Percentiles rank a stretch among this genome's conserved stretches.
Conservation (phyloP, 345 rosid species). For the Lepidium didymum region DNA sequence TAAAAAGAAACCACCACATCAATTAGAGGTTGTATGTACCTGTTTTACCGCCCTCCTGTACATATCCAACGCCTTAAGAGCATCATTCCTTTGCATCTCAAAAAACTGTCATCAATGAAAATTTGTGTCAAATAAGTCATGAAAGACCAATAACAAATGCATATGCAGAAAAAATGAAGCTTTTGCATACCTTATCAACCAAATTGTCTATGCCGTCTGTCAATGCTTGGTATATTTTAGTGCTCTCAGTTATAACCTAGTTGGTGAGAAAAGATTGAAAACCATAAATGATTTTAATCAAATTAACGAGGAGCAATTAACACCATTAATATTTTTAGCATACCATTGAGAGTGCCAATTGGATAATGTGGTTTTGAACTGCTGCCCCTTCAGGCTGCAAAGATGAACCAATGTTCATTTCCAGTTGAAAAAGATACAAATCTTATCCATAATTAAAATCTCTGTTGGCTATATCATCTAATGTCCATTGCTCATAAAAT, state of each 20-base stretch:
- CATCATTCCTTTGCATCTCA: constrained; percentile 90
- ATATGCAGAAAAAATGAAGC: background rate
- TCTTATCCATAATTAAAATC: background rate
- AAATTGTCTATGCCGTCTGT: constrained; percentile 79
- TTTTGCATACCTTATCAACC: constrained; percentile 74
- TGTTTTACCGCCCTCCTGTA: constrained; percentile 86
- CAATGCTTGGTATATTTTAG: constrained; percentile 82
- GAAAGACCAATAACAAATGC: background rate
- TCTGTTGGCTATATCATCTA: background rate
- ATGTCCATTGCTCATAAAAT: background rate
- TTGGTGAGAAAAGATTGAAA: background rate
- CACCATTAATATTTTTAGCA: constrained; percentile 14
- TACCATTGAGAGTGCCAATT: constrained; percentile 85
- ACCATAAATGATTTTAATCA: background rate
- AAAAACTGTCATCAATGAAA: constrained; percentile 60
- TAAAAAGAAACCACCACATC: background rate
- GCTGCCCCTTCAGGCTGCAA: constrained; percentile 94
- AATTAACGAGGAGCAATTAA: background rate
- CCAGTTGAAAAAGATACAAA: background rate
- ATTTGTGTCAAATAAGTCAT: background rate
- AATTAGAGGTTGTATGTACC: constrained; percentile 38
- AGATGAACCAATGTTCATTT: constrained; percentile 21
- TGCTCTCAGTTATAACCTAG: constrained; percentile 89
- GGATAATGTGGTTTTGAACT: constrained; percentile 71
- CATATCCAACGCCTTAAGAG: constrained; percentile 71